Base-by-base conservation (phyloP, 2,329 filamentous ascomycete genomes). In the Eutypa lata region DNA sequence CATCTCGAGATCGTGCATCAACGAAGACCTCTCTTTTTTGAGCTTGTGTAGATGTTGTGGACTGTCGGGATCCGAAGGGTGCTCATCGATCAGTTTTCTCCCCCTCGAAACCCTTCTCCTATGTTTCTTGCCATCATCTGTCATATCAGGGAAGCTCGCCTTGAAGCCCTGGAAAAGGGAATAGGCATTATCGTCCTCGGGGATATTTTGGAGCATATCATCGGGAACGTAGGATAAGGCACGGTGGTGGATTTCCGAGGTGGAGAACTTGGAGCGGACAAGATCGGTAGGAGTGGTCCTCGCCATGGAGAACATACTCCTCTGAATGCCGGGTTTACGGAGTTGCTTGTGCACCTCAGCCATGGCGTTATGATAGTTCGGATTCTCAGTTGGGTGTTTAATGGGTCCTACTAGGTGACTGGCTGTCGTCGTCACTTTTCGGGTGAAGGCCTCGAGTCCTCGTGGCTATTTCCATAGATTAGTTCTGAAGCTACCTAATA, bases 91-190 rank as follows among this genome's bases (percentile, higher is more conserved):
- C 62, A 95, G 71, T 68, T 91, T 92, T 65, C 91, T 84, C 2
- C 87, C 87, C 59, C 89, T 83, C 7, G 90, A 90, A 42, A 84
- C 81, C 56, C 85, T 84, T 61, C 89, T 82, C 49, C 86, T 83
- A 61, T 84, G 82, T 68, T 87, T 89, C 68, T 87, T 86, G 60
- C 82, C 83, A 57, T 87, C 83, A 16, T 94, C 89, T 5, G 77
- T 78, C 58, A 83, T 72, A 57, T 86, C 83, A 2, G 92, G 92
- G 57, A 96, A 79, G 58, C 86, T 92, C 47, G 93, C 94, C 73
- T 96, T 87, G 71, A 99, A 99, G 60, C 94, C 94, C 71, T 99
- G 90, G 71, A 99, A 97, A 44, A 99, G 79, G 40, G 92, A 97
- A 74, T 96, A 99, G 16, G 86, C 78, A 71, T 90, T 95, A 21